Evolutionary conservation across 495 filamentous ascomycete species (phyloP).

Genomic region (Umbilicaria muhlenbergii): DNA sequence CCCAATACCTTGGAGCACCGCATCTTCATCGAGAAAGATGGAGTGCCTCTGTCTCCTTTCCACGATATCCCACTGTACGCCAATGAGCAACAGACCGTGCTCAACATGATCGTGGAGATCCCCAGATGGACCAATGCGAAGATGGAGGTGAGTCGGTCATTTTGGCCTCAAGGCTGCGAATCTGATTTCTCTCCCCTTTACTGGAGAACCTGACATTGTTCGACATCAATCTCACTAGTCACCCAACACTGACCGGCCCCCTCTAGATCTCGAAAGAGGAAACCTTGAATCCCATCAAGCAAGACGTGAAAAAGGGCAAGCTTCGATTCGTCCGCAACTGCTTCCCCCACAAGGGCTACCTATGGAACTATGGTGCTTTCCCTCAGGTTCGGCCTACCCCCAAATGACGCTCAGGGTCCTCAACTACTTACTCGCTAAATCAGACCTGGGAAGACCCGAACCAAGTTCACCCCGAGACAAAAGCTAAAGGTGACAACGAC

Average conservation of each 20-base stretch:
- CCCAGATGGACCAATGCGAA: conserved; percentile 99
- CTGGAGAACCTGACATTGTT: no score
- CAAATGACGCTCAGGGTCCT: background rate
- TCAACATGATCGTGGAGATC: conserved; percentile 99
- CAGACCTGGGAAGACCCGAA: conserved; percentile 99
- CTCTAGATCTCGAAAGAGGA: conserved; percentile 89
- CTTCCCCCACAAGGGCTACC: conserved; percentile 99
- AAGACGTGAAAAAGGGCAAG: conserved; percentile 29
- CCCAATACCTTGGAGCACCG: conserved; percentile 93
- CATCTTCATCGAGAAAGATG: conserved; percentile 96
- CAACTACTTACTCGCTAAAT: conserved; percentile 4
- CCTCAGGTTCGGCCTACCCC: conserved; percentile 52
- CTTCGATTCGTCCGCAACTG: conserved; percentile 97
- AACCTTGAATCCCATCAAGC: conserved; percentile 92
- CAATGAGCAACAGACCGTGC: conserved; percentile 79
- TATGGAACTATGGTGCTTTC: conserved; percentile 99
- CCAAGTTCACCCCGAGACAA: conserved; percentile 89
- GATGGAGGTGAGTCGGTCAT: conserved; percentile 57
- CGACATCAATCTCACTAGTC: background rate
- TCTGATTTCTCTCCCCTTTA: no score
- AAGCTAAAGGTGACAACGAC: conserved; percentile 99
- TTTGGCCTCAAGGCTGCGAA: no score
- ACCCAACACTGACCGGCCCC: background rate
- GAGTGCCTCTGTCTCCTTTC: conserved; percentile 82
- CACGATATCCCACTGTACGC: conserved; percentile 97